Evolutionary conservation across 208 protist species (phyloP).

Genomic region (Porcisia deanei): DNA sequence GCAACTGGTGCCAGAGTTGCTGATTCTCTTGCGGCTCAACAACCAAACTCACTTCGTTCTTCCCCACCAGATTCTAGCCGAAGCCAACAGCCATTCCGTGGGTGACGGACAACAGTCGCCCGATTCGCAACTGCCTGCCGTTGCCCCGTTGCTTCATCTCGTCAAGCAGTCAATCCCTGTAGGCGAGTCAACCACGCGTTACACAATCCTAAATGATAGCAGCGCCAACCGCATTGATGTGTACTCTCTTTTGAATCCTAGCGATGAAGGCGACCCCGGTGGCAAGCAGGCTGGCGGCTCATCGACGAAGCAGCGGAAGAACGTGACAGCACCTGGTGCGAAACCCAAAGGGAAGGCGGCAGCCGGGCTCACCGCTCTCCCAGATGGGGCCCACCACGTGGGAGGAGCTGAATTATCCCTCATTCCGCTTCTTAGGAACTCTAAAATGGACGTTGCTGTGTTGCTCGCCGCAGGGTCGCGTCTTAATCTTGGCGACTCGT

Average conservation of each 20-base stretch:
- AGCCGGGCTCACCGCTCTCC: slow-evolving; percentile 4
- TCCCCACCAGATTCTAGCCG: slow-evolving; percentile 20
- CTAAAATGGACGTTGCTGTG: slow-evolving; percentile 16
- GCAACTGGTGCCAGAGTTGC: slow-evolving; percentile 7
- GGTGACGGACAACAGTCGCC: not conserved
- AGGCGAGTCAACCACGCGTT: not conserved
- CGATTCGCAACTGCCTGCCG: not conserved
- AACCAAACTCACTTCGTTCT: slow-evolving; percentile 16
- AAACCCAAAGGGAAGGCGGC: slow-evolving; percentile 18
- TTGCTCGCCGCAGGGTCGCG: slow-evolving; percentile 9
- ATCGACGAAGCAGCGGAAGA: slow-evolving; percentile 7
- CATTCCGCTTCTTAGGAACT: slow-evolving; percentile 20
- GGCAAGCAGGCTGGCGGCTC: not conserved
- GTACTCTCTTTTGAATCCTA: slow-evolving; percentile 6
- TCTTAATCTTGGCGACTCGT: not conserved
- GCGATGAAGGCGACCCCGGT: slow-evolving; percentile 1
- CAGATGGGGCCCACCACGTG: slow-evolving; percentile 20
- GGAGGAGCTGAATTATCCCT: slow-evolving; percentile 17
- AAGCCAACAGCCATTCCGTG: slow-evolving; percentile 11
- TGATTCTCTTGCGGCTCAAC: slow-evolving; percentile 29
- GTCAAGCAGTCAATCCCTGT: slow-evolving; percentile 13
- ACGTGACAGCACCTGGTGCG: not conserved
- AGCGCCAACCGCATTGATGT: slow-evolving; percentile 30
- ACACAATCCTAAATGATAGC: slow-evolving; percentile 19
- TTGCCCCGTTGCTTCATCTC: slow-evolving; percentile 20